Evolutionary conservation across 257 asterid species (phyloP), one percentile per base, ranked within the genome.

Genomic region (Osmanthus fragrans): DNA sequence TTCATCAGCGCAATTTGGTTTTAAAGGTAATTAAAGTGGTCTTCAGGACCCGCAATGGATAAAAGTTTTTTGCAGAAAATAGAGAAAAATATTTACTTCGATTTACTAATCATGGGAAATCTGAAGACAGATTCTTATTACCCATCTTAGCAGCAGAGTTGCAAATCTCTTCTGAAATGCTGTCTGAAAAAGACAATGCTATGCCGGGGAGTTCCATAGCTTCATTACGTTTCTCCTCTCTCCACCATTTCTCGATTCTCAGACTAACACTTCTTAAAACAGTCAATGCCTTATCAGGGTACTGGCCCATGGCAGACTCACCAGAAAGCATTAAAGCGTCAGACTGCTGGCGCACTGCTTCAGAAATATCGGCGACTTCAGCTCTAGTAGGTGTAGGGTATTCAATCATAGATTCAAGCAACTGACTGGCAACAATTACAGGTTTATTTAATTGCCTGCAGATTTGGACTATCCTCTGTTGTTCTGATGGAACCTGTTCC

Each of bases 281-380:
- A 40, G 90, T 86, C 92, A 94, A 84, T 68, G 99, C 98, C 84
- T 96, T 96, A 21, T 96, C 99, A 47, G 99, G 99, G 80, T 64
- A 93, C 86, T 89, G 98, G 39, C 99, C 99, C 99, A 93, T 96
- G 86, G 99, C 99, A 33, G 99, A 93, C 85, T 96, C 99, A 73
- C 99, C 99, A 23, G 99, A 96, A 34, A 96, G 98, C 99, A 96
- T 96, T 77, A 96, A 81, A 65, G 98, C 99, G 72, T 96, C 99
- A 56, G 98, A 84, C 58, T 93, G 88, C 81, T 93, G 97, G 82
- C 97, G 89, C 74, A 96, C 99, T 45, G 99, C 98, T 89, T 96
- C 99, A 64, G 99, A 96, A 74, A 96, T 92, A 51, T 96, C 99
- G 45, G 99, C 99, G 47, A 96, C 99, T 86, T 96, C 99, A 70